Evolutionary conservation across 164 flowering plant genomes (phyloP).

Genomic region (Aristolochia californica): DNA sequence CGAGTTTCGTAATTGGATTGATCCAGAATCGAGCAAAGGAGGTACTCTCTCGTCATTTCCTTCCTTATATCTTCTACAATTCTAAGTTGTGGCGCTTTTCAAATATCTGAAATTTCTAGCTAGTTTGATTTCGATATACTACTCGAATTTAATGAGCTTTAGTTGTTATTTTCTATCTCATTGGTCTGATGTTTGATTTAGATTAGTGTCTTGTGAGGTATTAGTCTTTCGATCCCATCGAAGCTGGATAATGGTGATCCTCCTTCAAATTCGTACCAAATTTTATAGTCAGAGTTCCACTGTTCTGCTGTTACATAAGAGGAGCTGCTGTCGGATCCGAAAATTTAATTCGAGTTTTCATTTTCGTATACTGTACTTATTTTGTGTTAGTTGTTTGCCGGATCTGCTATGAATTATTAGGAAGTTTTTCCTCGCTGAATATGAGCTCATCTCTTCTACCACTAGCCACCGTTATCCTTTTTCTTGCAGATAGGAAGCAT

Average conservation of each 20-base stretch:
- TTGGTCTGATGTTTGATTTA: neutral
- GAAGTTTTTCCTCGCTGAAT: too few species aligned
- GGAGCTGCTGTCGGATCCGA: too few species aligned
- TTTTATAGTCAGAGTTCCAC: too few species aligned
- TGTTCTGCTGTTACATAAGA: too few species aligned
- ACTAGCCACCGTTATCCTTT: too few species aligned
- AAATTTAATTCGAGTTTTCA: too few species aligned
- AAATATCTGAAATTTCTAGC: neutral
- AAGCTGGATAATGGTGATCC: neutral
- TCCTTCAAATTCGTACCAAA: too few species aligned
- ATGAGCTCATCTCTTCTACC: too few species aligned
- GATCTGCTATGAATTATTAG: too few species aligned
- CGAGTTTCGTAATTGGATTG: slow-evolving; percentile 69
- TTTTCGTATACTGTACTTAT: too few species aligned
- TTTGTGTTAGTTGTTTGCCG: too few species aligned
- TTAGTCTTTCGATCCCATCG: neutral
- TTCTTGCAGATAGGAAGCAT: too few species aligned
- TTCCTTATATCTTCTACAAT: neutral
- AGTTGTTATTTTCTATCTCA: neutral
- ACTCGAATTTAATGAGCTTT: neutral
- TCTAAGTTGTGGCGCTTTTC: neutral
- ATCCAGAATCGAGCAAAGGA: slow-evolving; percentile 94
- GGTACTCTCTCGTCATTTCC: slow-evolving; percentile 21
- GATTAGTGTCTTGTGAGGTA: neutral
- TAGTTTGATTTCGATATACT: neutral